Base-by-base conservation (phyloP, 2,329 filamentous ascomycete genomes). In the Canariomyces notabilis region DNA sequence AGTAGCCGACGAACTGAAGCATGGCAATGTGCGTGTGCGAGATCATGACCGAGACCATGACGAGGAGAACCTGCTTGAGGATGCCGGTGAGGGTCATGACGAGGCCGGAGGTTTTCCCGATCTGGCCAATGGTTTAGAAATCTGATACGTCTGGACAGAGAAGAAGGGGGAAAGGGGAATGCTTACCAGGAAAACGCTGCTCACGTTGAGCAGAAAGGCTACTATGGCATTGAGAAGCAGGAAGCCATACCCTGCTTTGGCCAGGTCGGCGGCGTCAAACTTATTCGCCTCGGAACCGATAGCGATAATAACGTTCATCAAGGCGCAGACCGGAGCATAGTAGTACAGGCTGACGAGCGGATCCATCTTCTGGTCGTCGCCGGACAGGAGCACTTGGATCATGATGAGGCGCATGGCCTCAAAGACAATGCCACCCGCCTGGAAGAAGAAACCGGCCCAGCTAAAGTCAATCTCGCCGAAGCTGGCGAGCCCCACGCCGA, bases 271-370 rank as follows among this genome's bases (percentile, higher is more conserved):
- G 68, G 82, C 74, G 37, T 79, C 74, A 67, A 94, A 80, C 31
- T 63, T 71, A 29, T 79, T 79, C 2, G 85, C 64, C 67, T 94
- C 87, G n/a, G 80, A 72, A 56, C 85, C 71, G 48, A 87, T 64
- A 51, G 84, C 80, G 26, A 88, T 80, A 31, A 84, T 57, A 46
- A 84, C 72, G 69, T 94, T 94, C 82, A 89, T 89, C 58, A 83
- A 67, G 39, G 87, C 85, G 67, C 88, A 94, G 39, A 89, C 82
- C 5, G 88, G 88, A 1, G 88, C 89, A 62, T 88, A 94, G 73
- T 94, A 94, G 75, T 94, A 94, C 18, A 94, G 77, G 23, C 86
- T 88, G 51, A 93, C 87, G 29, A 95, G 76, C 29, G 88, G 87
- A 61, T 93, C 87, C 88, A 94, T 93, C 73, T 87, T 88, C 70